These are phyloP conservation scores for Fusarium cyanostomum DNA, from an alignment of 2,329 filamentous ascomycete genomes.

Conservation along the genomic window DNA sequence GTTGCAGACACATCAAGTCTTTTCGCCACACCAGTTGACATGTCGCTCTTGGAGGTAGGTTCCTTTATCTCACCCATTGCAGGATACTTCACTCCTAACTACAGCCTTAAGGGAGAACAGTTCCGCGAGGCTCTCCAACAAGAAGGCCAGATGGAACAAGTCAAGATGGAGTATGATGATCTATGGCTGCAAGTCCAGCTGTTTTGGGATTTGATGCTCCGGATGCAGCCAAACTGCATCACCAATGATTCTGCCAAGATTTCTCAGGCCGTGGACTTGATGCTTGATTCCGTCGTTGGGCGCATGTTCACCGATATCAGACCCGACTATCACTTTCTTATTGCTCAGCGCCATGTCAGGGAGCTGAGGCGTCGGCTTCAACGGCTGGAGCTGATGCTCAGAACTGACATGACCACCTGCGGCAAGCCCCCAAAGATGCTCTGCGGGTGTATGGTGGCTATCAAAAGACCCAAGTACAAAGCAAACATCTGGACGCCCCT, in stretches of 20 bases:
- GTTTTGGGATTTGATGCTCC: constrained; percentile 28
- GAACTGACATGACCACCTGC: constrained; percentile 8
- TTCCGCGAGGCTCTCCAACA: not conserved
- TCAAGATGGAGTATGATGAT: constrained; percentile 3
- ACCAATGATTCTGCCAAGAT: not conserved
- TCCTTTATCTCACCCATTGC: not conserved
- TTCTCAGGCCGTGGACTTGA: constrained; percentile 10
- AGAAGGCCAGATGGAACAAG: not conserved
- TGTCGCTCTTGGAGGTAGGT: not conserved
- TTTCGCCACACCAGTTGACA: not conserved
- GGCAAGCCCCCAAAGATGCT: constrained; percentile 14
- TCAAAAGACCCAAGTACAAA: constrained; percentile 27
- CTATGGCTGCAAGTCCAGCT: constrained; percentile 24
- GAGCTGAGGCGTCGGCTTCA: constrained; percentile 17
- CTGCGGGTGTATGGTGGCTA: constrained; percentile 12
- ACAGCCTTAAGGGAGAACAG: not conserved
- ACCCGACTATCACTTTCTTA: not conserved
- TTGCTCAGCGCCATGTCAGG: not conserved
- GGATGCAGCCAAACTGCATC: constrained; percentile 30
- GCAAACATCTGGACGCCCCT: constrained; percentile 16
- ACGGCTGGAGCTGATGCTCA: constrained; percentile 6
- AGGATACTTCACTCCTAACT: constrained; percentile 8
- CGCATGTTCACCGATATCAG: not conserved
- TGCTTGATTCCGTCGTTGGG: constrained; percentile 15
- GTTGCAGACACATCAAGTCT: not conserved